Conservation (phyloP, 129 eudicot genomes). For the Flaveria brownii region DNA sequence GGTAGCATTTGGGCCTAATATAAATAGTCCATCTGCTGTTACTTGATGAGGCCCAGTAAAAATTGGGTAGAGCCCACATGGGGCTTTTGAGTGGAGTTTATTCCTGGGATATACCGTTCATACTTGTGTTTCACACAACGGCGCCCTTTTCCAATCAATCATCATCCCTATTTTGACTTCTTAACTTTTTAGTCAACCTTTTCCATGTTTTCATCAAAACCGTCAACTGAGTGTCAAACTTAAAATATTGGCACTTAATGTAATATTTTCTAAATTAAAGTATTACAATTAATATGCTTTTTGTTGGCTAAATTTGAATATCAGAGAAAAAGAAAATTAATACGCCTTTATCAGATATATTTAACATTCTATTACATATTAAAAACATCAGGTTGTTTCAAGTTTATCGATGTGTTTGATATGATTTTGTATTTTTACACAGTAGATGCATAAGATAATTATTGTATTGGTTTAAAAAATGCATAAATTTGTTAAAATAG, state of each 20-base stretch:
- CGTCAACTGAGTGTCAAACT: background rate
- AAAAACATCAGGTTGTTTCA: too few relatives aligned
- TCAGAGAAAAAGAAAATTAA: too few relatives aligned
- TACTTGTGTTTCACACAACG: constrained; percentile 7
- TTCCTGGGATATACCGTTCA: constrained; percentile 29
- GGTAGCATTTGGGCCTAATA: background rate
- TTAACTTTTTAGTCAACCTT: constrained; percentile 23
- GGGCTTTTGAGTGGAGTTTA: constrained; percentile 23
- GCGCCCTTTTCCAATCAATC: background rate
- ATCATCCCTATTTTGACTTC: constrained; percentile 21
- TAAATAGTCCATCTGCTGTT: background rate
- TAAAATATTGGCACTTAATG: background rate
- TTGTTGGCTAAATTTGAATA: too few relatives aligned
- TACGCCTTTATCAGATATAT: too few relatives aligned
- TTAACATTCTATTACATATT: too few relatives aligned
- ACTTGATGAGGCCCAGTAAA: constrained; percentile 7
- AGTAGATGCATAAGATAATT: too few relatives aligned
- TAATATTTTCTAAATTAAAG: too few relatives aligned
- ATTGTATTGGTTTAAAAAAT: too few relatives aligned
- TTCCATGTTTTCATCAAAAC: constrained; percentile 1
- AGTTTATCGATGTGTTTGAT: too few relatives aligned
- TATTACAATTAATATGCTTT: too few relatives aligned
- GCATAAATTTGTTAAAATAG: too few relatives aligned
- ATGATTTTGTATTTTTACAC: too few relatives aligned
- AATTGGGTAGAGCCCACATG: background rate